phyloP scores from a whole-genome alignment of 495 filamentous ascomycete species.

The Aspergillus affinis region DNA sequence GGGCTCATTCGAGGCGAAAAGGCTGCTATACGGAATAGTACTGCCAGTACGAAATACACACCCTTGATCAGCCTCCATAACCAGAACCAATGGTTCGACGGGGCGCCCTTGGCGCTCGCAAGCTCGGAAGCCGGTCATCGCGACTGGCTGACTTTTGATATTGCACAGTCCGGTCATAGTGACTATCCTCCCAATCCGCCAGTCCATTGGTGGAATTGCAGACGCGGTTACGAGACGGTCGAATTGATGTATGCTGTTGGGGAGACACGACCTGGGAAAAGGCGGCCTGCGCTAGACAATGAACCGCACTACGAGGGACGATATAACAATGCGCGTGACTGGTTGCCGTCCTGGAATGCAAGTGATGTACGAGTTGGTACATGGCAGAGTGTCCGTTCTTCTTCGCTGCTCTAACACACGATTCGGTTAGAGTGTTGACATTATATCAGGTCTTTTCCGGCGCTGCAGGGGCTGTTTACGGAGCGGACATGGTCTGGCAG shows the following conservation, averaged over 20 bases:
- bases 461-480: constrained; percentile 6
- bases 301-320: constrained; percentile 14
- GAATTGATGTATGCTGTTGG: constrained; percentile 13
- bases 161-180: constrained; percentile 6
- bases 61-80: constrained; percentile 12
- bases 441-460: constrained; percentile 11
- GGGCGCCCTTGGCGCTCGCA: constrained; percentile 6
- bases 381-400: constrained; percentile 7
- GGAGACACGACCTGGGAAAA: neutral
- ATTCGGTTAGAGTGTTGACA: neutral
- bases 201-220: constrained; percentile 13
- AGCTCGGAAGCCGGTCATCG: constrained; percentile 5
- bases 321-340: constrained; percentile 7
- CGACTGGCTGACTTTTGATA: constrained; percentile 11
- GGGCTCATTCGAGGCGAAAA: constrained; percentile 2
- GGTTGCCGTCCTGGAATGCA: constrained; percentile 3
- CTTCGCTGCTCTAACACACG: neutral
- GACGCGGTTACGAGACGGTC: constrained; percentile 10
- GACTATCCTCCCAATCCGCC: constrained; percentile 12
- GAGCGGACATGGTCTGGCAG: constrained; percentile 7
- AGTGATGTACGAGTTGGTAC: constrained; percentile 11
- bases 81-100: constrained; percentile 11
- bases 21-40: neutral
- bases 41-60: neutral
- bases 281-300: constrained; percentile 9